Evolutionary conservation across 495 filamentous ascomycete genomes (phyloP).

Genomic region (Lasiosphaeria miniovina): DNA sequence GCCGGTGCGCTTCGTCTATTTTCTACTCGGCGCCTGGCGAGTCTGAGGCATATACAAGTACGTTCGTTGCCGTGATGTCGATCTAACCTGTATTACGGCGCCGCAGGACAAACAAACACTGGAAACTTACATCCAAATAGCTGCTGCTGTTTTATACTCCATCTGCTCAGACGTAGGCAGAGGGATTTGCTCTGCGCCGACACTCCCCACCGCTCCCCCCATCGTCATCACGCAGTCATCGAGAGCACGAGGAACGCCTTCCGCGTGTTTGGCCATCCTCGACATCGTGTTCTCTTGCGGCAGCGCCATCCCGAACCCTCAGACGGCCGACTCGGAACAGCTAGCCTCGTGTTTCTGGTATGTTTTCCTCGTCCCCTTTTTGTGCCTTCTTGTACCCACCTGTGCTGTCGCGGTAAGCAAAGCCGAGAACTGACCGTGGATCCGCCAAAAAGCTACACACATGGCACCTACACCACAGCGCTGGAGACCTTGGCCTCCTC

Average conservation of each 20-base stretch:
- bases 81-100: background rate
- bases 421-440: background rate
- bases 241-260: background rate
- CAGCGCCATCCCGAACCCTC: background rate
- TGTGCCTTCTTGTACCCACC: background rate
- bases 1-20: too few relatives aligned
- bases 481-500: background rate
- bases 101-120: background rate
- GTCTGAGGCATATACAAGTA: too few relatives aligned
- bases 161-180: background rate
- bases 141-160: background rate
- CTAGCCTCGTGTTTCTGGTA: conserved; percentile 22
- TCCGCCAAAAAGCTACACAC: background rate
- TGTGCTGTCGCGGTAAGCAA: too few relatives aligned
- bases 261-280: conserved; percentile 19
- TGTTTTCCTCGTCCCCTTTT: background rate
- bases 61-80: too few relatives aligned
- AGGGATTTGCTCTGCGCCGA: background rate
- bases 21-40: too few relatives aligned
- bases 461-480: background rate
- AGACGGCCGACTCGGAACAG: background rate
- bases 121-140: background rate
- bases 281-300: conserved; percentile 16
- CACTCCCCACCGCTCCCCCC: background rate
- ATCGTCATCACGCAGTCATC: too few relatives aligned